Conservation (phyloP, 1,139 yeast species). For the Entelexis sorbosivorans region DNA sequence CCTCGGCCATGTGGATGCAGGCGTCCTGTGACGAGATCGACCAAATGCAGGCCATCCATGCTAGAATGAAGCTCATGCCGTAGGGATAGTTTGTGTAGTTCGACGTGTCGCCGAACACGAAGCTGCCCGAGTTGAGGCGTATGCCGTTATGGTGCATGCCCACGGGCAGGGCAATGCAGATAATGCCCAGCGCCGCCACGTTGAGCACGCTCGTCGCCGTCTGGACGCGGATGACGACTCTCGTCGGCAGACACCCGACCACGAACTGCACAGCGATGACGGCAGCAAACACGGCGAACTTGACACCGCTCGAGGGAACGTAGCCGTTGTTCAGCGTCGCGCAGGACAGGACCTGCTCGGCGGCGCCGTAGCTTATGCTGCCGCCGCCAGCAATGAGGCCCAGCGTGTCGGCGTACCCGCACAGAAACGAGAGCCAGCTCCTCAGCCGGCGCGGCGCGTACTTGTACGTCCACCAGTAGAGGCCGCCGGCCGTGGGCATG, state of each 20-base stretch:
- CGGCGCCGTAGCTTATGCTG: slow-evolving; percentile 49
- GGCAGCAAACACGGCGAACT: slow-evolving; percentile 48
- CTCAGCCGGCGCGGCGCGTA: slow-evolving; percentile 43
- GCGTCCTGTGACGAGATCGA: slow-evolving; percentile 66
- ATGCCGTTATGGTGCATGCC: slow-evolving; percentile 24
- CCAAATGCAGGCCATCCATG: slow-evolving; percentile 50
- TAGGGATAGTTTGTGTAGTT: slow-evolving; percentile 50
- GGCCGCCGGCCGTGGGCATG: slow-evolving; percentile 62
- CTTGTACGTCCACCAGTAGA: slow-evolving; percentile 45
- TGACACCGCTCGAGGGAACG: slow-evolving; percentile 38
- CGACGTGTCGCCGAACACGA: slow-evolving; percentile 46
- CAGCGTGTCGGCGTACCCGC: slow-evolving; percentile 49
- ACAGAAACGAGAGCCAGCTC: slow-evolving; percentile 39
- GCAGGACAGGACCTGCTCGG: slow-evolving; percentile 43
- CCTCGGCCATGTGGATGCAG: slow-evolving; percentile 60
- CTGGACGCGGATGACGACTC: slow-evolving; percentile 42
- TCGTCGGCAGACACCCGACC: slow-evolving; percentile 35
- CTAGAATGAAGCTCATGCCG: slow-evolving; percentile 55
- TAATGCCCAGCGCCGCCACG: slow-evolving; percentile 44
- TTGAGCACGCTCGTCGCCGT: slow-evolving; percentile 48
- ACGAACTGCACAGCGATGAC: slow-evolving; percentile 38
- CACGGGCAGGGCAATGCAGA: slow-evolving; percentile 53
- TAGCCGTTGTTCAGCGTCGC: slow-evolving; percentile 39
- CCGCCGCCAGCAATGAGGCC: slow-evolving; percentile 47
- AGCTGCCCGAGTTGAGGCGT: slow-evolving; percentile 27